Evolutionary conservation across 208 protist genomes (phyloP).

Genomic region (Leishmania aethiopica): DNA sequence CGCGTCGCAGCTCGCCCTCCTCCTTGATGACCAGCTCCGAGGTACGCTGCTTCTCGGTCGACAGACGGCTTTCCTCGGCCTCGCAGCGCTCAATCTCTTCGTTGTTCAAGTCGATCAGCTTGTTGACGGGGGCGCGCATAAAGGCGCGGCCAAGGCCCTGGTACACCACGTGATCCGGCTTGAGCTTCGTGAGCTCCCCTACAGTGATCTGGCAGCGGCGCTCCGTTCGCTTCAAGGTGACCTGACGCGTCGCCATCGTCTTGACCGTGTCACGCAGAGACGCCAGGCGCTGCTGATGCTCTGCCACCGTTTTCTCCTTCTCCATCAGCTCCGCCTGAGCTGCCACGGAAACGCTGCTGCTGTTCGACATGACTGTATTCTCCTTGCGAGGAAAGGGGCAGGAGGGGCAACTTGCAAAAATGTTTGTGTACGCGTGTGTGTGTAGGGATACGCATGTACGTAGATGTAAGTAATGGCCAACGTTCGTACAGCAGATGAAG

Average conservation of each 20-base stretch:
- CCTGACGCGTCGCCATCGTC: slow-evolving; percentile 83
- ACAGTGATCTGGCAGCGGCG: slow-evolving; percentile 85
- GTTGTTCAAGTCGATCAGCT: slow-evolving; percentile 70
- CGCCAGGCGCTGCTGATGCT: slow-evolving; percentile 87
- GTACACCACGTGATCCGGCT: slow-evolving; percentile 75
- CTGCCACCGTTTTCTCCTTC: slow-evolving; percentile 83
- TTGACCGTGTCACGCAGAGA: slow-evolving; percentile 73
- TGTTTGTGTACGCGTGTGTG: background rate
- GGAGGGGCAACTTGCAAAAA: background rate
- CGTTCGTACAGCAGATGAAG: background rate
- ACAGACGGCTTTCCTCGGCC: slow-evolving; percentile 76
- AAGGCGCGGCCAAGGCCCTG: slow-evolving; percentile 84
- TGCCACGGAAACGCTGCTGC: slow-evolving; percentile 46
- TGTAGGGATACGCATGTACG: background rate
- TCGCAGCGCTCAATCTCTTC: slow-evolving; percentile 72
- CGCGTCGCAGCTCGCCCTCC: slow-evolving; percentile 69
- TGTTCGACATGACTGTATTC: slow-evolving; percentile 40
- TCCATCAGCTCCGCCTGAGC: slow-evolving; percentile 90
- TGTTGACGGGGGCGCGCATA: slow-evolving; percentile 61
- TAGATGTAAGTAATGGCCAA: background rate
- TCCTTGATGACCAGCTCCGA: slow-evolving; percentile 75
- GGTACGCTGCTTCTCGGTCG: slow-evolving; percentile 82
- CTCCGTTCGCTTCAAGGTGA: slow-evolving; percentile 59
- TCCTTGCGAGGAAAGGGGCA: too few relatives aligned
- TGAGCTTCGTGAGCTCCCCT: slow-evolving; percentile 70